These are phyloP conservation scores for Chalciporus piperatus DNA, from an alignment of 768 basidiomycete genomes.

Conservation along the genomic window DNA sequence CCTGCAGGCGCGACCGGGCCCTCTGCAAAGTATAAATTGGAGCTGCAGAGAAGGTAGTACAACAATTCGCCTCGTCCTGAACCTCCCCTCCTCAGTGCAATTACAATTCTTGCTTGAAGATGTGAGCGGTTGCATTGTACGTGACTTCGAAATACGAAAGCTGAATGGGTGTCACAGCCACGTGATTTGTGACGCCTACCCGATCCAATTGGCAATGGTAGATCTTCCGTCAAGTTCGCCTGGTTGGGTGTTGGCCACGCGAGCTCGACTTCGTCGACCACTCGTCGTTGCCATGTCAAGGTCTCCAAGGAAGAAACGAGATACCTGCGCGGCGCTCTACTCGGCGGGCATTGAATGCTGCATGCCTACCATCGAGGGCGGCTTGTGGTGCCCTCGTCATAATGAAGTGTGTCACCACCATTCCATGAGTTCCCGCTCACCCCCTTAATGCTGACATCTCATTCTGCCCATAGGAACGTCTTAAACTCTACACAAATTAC, in stretches of 20 bases:
- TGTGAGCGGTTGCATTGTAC: not conserved
- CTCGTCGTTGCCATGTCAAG: constrained; percentile 1
- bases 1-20: not conserved
- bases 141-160: not conserved
- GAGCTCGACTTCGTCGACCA: not conserved
- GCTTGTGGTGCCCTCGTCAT: constrained; percentile 30
- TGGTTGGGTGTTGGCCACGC: not conserved
- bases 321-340: constrained; percentile 17
- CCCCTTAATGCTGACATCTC: not conserved
- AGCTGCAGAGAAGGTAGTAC: not conserved
- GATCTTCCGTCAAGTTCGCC: not conserved
- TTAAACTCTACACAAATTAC: constrained; percentile 37
- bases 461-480: constrained; percentile 26
- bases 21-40: not conserved
- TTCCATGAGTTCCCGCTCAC: not conserved
- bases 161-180: not conserved
- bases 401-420: constrained; percentile 24
- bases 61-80: not conserved
- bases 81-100: too few relatives aligned
- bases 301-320: constrained; percentile 9
- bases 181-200: not conserved
- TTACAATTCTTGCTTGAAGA: too few relatives aligned
- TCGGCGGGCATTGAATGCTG: constrained; percentile 13
- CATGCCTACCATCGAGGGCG: constrained; percentile 6
- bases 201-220: constrained; percentile 9